These are phyloP conservation scores for Datura wrightii DNA, from an alignment of 257 asterid species.

Conservation along the genomic window DNA sequence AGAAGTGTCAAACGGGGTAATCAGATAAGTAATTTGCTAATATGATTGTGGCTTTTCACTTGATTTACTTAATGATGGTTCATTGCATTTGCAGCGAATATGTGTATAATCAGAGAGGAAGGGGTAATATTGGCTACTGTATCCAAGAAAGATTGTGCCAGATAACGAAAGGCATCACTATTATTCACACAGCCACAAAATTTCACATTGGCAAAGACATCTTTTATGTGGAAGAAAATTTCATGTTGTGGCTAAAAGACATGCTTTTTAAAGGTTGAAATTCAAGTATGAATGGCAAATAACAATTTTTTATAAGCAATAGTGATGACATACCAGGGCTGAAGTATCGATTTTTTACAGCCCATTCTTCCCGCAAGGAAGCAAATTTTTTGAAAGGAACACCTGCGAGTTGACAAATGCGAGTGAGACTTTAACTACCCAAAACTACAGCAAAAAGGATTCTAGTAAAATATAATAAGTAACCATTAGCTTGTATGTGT, in stretches of 20 bases:
- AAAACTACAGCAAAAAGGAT: conserved; percentile 11
- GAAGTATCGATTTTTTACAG: conserved; percentile 77
- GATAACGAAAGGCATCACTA: background rate
- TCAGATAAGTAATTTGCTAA: background rate
- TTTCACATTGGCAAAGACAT: background rate
- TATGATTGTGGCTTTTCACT: background rate
- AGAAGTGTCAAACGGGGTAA: background rate
- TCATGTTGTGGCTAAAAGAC: too few species aligned
- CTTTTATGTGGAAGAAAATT: background rate
- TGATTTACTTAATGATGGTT: conserved; percentile 8
- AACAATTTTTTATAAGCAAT: background rate
- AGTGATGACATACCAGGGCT: conserved; percentile 67
- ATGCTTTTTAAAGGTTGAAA: background rate
- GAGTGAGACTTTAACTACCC: conserved; percentile 15
- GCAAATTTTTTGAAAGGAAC: conserved; percentile 91
- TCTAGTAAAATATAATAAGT: background rate
- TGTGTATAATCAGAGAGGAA: too few species aligned
- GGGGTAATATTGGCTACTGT: too few species aligned
- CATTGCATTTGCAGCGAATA: too few species aligned
- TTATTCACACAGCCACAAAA: background rate
- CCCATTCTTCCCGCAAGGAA: conserved; percentile 86
- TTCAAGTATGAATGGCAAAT: background rate
- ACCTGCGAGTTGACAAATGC: conserved; percentile 46
- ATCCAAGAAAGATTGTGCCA: background rate
- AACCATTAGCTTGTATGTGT: background rate